Evolutionary conservation across 1,139 yeast species (phyloP).

Genomic region (Magnusiomyces clavatus): DNA sequence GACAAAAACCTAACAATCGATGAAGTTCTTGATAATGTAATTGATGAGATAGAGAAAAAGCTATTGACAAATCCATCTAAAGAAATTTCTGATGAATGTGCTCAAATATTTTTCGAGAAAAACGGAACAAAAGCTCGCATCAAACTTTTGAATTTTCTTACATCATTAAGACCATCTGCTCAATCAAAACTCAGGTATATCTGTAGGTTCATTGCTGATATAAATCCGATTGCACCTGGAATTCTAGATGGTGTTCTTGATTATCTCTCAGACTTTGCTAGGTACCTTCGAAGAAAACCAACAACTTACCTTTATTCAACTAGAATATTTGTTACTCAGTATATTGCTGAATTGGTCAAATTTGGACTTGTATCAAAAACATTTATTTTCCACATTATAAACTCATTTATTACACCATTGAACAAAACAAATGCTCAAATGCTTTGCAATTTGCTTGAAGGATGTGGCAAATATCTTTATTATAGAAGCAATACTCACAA

Average conservation of each 20-base stretch:
- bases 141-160: conserved; percentile 50
- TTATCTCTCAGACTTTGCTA: conserved; percentile 40
- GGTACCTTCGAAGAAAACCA: conserved; percentile 21
- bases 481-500: conserved; percentile 53
- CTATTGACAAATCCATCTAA: conserved; percentile 30
- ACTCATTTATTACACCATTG: conserved; percentile 26
- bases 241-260: conserved; percentile 50
- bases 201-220: conserved; percentile 62
- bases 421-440: conserved; percentile 55
- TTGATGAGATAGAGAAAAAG: conserved; percentile 29
- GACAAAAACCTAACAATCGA: background rate
- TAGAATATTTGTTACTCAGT: conserved; percentile 42
- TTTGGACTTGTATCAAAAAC: conserved; percentile 69
- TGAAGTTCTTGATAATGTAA: conserved; percentile 13
- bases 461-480: conserved; percentile 61
- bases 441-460: conserved; percentile 52
- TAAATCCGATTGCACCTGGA: conserved; percentile 43
- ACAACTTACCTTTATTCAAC: conserved; percentile 20
- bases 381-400: conserved; percentile 62
- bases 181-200: conserved; percentile 37
- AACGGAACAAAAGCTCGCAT: conserved; percentile 70
- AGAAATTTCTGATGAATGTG: conserved; percentile 50
- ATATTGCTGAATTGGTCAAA: conserved; percentile 65
- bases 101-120: conserved; percentile 48
- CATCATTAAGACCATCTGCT: conserved; percentile 25